Percentiles rank a stretch among this genome's conserved stretches.
These are phyloP conservation scores for Candida tunisiensis DNA, from an alignment of 1,139 yeast genomes.

Conservation along the genomic window DNA sequence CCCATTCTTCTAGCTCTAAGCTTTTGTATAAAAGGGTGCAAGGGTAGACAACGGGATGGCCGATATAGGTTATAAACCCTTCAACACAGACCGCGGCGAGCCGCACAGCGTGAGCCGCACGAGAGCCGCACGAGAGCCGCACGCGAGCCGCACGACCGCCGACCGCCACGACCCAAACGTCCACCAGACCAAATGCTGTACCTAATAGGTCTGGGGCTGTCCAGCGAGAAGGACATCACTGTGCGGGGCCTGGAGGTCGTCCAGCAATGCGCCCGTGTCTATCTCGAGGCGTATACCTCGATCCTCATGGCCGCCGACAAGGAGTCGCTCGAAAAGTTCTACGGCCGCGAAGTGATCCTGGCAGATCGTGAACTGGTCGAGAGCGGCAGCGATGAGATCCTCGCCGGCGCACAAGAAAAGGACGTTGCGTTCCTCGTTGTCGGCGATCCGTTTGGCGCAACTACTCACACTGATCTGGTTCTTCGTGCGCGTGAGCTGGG, in stretches of 20 bases:
- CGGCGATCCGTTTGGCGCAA: conserved; percentile 97
- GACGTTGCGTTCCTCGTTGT: conserved; percentile 91
- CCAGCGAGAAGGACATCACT: conserved; percentile 80
- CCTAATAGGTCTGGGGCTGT: conserved; percentile 79
- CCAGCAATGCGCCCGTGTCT: conserved; percentile 69
- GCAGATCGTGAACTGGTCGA: conserved; percentile 96
- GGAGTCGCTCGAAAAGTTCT: conserved; percentile 45
- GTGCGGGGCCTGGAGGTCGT: conserved; percentile 86
- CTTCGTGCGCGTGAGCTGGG: conserved; percentile 76
- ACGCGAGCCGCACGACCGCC: no score
- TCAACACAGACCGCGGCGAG: not conserved
- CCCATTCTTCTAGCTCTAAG: no score
- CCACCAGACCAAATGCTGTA: conserved; percentile 46
- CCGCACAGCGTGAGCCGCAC: no score
- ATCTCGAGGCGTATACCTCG: conserved; percentile 89
- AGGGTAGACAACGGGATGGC: no score
- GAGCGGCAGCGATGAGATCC: conserved; percentile 66
- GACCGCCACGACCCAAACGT: no score
- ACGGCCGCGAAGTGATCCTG: conserved; percentile 68
- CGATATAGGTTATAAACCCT: no score
- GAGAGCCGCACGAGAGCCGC: no score
- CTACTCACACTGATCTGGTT: conserved; percentile 90
- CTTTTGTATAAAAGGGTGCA: no score
- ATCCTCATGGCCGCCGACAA: conserved; percentile 85
- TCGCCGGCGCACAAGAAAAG: conserved; percentile 57